phyloP scores from a whole-genome alignment of 2,329 filamentous ascomycete species.

The Colletotrichum eleusines region DNA sequence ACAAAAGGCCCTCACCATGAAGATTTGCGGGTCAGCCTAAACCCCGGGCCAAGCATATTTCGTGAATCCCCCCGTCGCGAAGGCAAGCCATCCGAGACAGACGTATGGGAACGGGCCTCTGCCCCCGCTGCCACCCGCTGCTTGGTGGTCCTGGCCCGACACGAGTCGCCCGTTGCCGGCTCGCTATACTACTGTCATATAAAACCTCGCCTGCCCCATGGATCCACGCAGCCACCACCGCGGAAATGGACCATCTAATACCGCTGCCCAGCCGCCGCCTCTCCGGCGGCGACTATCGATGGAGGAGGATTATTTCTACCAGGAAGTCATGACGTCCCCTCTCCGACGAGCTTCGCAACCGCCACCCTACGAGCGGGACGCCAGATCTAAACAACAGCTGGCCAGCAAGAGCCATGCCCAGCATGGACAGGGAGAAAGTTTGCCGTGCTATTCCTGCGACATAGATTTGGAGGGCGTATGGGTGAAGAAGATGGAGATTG shows the following conservation, averaged over 20 bases:
- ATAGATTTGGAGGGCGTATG: conserved; percentile 69
- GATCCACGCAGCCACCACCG: conserved; percentile 42
- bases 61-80: conserved; percentile 37
- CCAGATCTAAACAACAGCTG: conserved; percentile 45
- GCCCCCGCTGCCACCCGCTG: conserved; percentile 38
- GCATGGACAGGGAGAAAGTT: conserved; percentile 50
- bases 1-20: conserved; percentile 43
- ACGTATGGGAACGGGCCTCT: conserved; percentile 41
- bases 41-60: conserved; percentile 41
- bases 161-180: conserved; percentile 39
- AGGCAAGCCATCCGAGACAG: conserved; percentile 39
- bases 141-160: conserved; percentile 41
- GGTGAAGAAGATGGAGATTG: conserved; percentile 74
- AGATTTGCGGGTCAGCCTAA: conserved; percentile 41
- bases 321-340: conserved; percentile 62
- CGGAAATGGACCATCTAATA: conserved; percentile 46
- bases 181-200: conserved; percentile 35
- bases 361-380: conserved; percentile 58
- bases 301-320: conserved; percentile 67
- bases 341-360: conserved; percentile 59
- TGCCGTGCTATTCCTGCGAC: conserved; percentile 69
- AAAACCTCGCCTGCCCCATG: conserved; percentile 45
- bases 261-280: conserved; percentile 52
- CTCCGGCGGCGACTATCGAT: conserved; percentile 63
- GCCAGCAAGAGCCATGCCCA: conserved; percentile 36